A percentile compares a stretch with the other conserved stretches of the same genome.
Evolutionary conservation across 2,329 filamentous ascomycete species (phyloP).

Genomic region (Hymenoscyphus infarciens): DNA sequence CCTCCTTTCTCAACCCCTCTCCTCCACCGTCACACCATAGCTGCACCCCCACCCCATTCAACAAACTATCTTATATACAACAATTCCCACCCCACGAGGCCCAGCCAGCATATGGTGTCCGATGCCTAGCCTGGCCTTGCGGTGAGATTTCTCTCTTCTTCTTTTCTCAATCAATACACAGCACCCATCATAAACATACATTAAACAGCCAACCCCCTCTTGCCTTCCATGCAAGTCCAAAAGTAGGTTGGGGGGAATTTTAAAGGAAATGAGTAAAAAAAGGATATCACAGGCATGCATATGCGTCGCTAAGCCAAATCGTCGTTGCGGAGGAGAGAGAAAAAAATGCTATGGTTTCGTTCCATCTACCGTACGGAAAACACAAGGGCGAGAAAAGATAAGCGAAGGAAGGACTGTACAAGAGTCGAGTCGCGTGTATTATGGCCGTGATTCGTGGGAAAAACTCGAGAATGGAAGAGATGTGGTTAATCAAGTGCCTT

Average conservation of each 20-base stretch:
- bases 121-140: not conserved
- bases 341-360: not conserved
- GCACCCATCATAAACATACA: constrained; percentile 2
- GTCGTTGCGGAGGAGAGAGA: constrained; percentile 8
- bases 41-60: not conserved
- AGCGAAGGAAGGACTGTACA: constrained; percentile 16
- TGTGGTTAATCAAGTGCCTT: constrained; percentile 44
- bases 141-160: not conserved
- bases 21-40: too few relatives aligned
- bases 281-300: constrained; percentile 24
- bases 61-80: not conserved
- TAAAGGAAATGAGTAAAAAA: not conserved
- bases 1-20: too few relatives aligned
- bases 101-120: too few relatives aligned
- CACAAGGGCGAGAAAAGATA: constrained; percentile 5
- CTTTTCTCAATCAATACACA: not conserved
- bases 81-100: not conserved
- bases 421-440: constrained; percentile 10
- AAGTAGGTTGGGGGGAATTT: not conserved
- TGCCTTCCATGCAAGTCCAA: not conserved
- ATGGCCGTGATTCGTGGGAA: not conserved
- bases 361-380: too few relatives aligned
- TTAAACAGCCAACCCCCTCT: not conserved
- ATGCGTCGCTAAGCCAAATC: constrained; percentile 26
- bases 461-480: not conserved